These are phyloP conservation scores for Zostera marina DNA, from an alignment of 116 monocot genomes.

Conservation along the genomic window DNA sequence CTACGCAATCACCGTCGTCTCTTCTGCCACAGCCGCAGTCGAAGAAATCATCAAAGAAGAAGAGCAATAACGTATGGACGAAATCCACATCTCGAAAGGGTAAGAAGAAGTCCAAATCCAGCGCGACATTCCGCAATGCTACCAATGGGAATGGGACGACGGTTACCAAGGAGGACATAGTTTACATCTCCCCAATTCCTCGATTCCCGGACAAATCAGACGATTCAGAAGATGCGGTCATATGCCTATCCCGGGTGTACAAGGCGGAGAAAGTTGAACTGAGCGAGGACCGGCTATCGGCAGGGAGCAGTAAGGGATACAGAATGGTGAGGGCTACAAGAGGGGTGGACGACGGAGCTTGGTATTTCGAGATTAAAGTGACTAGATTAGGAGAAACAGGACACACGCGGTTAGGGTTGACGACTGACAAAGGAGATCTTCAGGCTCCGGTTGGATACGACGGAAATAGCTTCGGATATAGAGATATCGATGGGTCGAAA, in stretches of 20 bases:
- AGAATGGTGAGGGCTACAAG: slow-evolving; percentile 92
- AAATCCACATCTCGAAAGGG: slow-evolving; percentile 27
- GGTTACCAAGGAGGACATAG: slow-evolving; percentile 31
- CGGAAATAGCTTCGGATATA: slow-evolving; percentile 61
- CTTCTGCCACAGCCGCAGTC: slow-evolving; percentile 4
- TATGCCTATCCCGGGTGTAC: slow-evolving; percentile 66
- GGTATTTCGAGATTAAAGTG: slow-evolving; percentile 87
- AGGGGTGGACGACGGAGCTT: slow-evolving; percentile 60
- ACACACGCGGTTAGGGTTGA: slow-evolving; percentile 78
- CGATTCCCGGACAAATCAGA: slow-evolving; percentile 60
- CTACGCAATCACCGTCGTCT: slow-evolving; percentile 1
- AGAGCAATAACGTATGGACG: slow-evolving; percentile 68
- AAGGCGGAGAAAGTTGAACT: slow-evolving; percentile 93
- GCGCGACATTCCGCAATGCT: slow-evolving; percentile 6
- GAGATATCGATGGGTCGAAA: slow-evolving; percentile 86
- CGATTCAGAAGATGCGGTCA: slow-evolving; percentile 35
- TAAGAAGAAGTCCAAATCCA: slow-evolving; percentile 75
- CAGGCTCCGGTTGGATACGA: slow-evolving; percentile 96
- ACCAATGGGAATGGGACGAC: too few species aligned
- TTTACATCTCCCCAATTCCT: slow-evolving; percentile 52
- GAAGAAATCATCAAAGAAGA: slow-evolving; percentile 60
- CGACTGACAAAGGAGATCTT: slow-evolving; percentile 81
- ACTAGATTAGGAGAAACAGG: slow-evolving; percentile 56
- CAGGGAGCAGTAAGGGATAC: slow-evolving; percentile 80
- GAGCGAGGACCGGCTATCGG: slow-evolving; percentile 71